Evolutionary conservation across 768 basidiomycete genomes (phyloP).

Genomic region (Collybia sp.): DNA sequence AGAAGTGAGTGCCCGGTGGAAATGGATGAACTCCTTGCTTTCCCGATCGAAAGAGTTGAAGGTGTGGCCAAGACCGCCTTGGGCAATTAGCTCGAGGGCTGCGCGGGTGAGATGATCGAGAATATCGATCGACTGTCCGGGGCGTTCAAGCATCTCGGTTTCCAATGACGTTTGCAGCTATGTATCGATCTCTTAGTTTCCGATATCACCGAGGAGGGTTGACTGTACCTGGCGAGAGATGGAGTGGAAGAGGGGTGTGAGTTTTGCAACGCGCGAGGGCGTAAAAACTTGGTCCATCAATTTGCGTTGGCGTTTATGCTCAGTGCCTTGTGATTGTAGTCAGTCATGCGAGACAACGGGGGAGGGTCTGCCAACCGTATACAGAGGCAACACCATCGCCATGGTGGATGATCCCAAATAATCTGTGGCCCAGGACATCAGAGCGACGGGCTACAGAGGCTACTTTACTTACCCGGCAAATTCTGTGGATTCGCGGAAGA

Average conservation of each 20-base stretch:
- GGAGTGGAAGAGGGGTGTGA: slow-evolving; percentile 18
- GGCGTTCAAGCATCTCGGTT: slow-evolving; percentile 1
- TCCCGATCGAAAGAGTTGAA: slow-evolving; percentile 13
- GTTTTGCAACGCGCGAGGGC: slow-evolving; percentile 14
- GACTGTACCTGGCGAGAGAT: slow-evolving; percentile 14
- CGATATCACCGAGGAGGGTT: background rate
- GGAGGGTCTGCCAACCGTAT: slow-evolving; percentile 8
- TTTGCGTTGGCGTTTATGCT: slow-evolving; percentile 20
- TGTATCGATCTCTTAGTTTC: background rate
- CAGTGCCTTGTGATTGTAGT: slow-evolving; percentile 10
- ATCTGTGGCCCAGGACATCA: slow-evolving; percentile 5
- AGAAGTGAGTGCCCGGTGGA: slow-evolving; percentile 13
- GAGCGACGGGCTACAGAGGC: background rate
- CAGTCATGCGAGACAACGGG: background rate
- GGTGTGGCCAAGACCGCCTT: slow-evolving; percentile 11
- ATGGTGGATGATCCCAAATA: slow-evolving; percentile 19
- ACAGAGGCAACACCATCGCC: slow-evolving; percentile 20
- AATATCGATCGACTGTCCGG: slow-evolving; percentile 9
- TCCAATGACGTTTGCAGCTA: slow-evolving; percentile 7
- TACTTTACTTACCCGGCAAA: slow-evolving; percentile 13
- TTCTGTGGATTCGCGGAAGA: slow-evolving; percentile 19
- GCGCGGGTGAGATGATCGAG: slow-evolving; percentile 10
- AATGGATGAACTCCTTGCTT: slow-evolving; percentile 12
- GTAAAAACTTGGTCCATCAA: slow-evolving; percentile 18
- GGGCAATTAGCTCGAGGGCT: slow-evolving; percentile 12